A percentile compares a stretch with the other conserved stretches of the same genome.
phyloP scores from a whole-genome alignment of 2,329 filamentous ascomycete genomes.

The Berkeleyomyces rouxiae region DNA sequence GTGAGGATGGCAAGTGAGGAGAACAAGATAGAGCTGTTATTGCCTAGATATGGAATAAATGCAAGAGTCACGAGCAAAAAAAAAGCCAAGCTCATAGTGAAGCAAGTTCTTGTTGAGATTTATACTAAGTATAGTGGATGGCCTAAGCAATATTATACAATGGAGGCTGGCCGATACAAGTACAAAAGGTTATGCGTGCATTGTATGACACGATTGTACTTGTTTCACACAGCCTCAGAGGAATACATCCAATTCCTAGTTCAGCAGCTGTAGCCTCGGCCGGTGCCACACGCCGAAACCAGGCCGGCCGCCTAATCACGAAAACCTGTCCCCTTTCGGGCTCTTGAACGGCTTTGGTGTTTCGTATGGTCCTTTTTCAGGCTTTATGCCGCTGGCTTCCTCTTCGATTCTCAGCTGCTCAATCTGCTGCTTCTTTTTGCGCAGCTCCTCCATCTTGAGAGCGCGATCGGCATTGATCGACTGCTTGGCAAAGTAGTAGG shows the following conservation, averaged over 20 bases:
- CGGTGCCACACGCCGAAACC: not conserved
- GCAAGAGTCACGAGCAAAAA: not conserved
- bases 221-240: too few relatives aligned
- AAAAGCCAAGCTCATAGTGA: not conserved
- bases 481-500: conserved; percentile 91
- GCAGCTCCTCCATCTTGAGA: conserved; percentile 49
- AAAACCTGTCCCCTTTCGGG: conserved; percentile 75
- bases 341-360: conserved; percentile 56
- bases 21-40: too few relatives aligned
- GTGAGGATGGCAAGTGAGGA: too few relatives aligned
- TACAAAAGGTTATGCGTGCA: too few relatives aligned
- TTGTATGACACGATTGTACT: too few relatives aligned
- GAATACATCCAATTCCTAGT: too few relatives aligned
- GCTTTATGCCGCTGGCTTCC: conserved; percentile 16
- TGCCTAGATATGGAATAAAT: too few relatives aligned
- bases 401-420: conserved; percentile 11
- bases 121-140: not conserved
- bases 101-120: not conserved
- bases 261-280: not conserved
- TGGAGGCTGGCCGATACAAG: not conserved
- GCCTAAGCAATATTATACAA: not conserved
- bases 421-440: conserved; percentile 44
- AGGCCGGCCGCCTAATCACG: conserved; percentile 24
- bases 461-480: conserved; percentile 83
- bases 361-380: conserved; percentile 48